Evolutionary conservation across 2,329 filamentous ascomycete species (phyloP), one percentile per base, ranked within the genome.

Genomic region (Stemphylium beticola): DNA sequence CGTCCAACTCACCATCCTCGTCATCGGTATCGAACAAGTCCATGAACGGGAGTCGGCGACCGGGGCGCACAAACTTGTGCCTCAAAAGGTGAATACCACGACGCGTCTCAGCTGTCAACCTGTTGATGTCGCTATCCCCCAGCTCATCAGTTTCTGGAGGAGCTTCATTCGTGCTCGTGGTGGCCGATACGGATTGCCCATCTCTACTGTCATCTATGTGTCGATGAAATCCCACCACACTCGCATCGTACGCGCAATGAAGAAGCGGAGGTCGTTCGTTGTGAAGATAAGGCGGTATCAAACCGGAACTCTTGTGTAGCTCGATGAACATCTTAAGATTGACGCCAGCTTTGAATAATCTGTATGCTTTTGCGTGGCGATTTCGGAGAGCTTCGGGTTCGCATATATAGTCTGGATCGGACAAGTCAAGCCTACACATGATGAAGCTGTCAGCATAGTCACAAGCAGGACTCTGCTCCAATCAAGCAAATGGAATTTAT

Each of bases 171-270:
- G n/a, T 22, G 7, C 10, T 37, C 4, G 10, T 17, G 9, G 18
- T 41, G 4, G 15, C 3, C 4, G 11, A 15, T n/a, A 24, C 18
- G 12, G n/a, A 33, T 4, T 12, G 12, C 3, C 9, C 26, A 32
- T 10, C 36, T n/a, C 33, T 15, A 9, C 43, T 32, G 2, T 56
- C 55, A 4, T 53, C 32, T 29, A 67, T 48, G 29, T 60, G 57
- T n/a, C 68, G 66, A 8, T 39, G 48, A 34, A 74, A 74, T 4
- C 72, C 71, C 0, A 68, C 45, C 3, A 91, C 90, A 76, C 55
- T 48, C n/a, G 65, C 58, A n/a, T 71, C 57, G 55, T 69, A 76
- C 65, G 74, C 7, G 29, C 60, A 67, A 1, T 67, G 40, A 4
- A 61, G 55, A 10, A 61, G 34, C 2, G 72, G 72, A 3, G 54